Evolutionary conservation across 2,329 filamentous ascomycete genomes (phyloP), one percentile per base, ranked within the genome.

Genomic region (Claviceps pusilla): DNA sequence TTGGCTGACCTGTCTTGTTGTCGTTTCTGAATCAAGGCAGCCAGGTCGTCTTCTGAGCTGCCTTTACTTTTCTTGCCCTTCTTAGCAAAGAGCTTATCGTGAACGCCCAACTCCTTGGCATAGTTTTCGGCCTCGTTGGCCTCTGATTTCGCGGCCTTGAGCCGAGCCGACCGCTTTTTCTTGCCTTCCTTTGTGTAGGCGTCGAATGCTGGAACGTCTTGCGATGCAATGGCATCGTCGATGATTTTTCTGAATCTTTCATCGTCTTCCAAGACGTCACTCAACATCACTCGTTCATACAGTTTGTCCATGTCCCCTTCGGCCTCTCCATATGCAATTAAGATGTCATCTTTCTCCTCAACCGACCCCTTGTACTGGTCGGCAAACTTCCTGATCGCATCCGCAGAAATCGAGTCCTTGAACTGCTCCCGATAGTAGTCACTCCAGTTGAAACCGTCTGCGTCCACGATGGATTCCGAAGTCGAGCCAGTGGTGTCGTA

Each of bases 401-500:
- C 82, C 3, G 76, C 72, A 19, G 82, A 89, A 51, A 98, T 76
- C 31, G 88, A 77, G 55, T 90, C 84, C 51, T 79, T 80, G 67
- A 84, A 95, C 62, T 95, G 89, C 59, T 85, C 82, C 54, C 83
- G 81, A 74, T 94, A 98, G 73, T 89, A 98, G 50, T 87, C 84
- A 53, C 80, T 76, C 93, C 93, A 98, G 73, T 88, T 80, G 72
- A 97, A 98, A 53, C 84, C 86, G 56, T 87, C 83, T 4, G 80
- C 78, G 65, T 89, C 85, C 37, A 84, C 78, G 28, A 95, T 79
- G 9, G 82, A 84, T 65, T 96, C 90, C 11, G 87, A 82, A 0
- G 90, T 97, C 54, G 86, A 93, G 54, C 93, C 93, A 0, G 91
- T 97, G 53, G 79, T 76, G 66, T 98, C 91, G 73, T 95, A 98